Base-by-base conservation (phyloP, 345 rosid genomes). In the Eucalyptus viminalis region DNA sequence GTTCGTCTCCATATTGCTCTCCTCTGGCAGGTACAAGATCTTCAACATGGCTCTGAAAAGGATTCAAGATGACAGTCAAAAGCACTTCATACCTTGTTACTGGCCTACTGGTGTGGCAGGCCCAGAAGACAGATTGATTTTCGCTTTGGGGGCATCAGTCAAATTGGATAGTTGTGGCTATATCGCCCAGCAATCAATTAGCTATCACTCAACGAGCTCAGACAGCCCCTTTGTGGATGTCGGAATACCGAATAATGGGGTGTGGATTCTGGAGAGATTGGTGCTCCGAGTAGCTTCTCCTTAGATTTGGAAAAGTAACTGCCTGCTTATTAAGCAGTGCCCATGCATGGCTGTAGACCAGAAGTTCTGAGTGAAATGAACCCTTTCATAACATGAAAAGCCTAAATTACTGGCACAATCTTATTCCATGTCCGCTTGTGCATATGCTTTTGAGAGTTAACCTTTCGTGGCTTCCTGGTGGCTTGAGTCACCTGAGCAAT, bases 21-120 rank as follows among this genome's bases (percentile, higher is more conserved):
- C 69, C 16, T 89, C 2, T 89, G 91, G 62, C 88, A 97, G 99
- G 94, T 96, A 97, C 91, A 97, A 93, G 93, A 91, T 97, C 88
- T 97, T 95, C 91, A 95, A 95, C 93, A 97, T 93, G 91, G 97
- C 99, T 87, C 92, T 95, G 88, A 95, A 97, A 92, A 94, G 97
- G 91, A 95, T 97, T 91, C 98, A 95, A 93, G 96, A 96, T 40
- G 99, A 97, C 37, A 88, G 96, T 88, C 98, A 96, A 91, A 86
- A 25, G 58, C 27, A 40, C 43, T 54, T 56, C 83, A 25, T 72
- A 40, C 47, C 31, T 87, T 85, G 21, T 7, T 80, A 49, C 58
- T 37, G 16, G 54, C 16, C 43, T 19, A 88, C 47, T 31, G 34
- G 49, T 69, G 44, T 51, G 44, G 49, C 47, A 45, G 31, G 89